Evolutionary conservation across 2,329 filamentous ascomycete species (phyloP), one percentile per base, ranked within the genome.

Genomic region (Botrytis elliptica): DNA sequence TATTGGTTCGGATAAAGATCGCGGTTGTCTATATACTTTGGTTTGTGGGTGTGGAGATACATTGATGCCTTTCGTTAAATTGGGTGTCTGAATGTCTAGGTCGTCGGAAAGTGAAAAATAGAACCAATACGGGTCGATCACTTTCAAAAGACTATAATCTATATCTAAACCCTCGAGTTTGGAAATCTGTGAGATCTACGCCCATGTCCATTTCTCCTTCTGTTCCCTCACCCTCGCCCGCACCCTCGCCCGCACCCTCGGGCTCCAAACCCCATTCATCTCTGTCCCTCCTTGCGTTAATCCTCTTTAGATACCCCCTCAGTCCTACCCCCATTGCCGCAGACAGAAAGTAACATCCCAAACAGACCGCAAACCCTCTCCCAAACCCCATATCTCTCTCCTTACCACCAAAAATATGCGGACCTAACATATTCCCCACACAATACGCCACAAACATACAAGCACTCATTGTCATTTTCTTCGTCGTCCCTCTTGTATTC

Each of bases 381-480:
- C 75, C 76, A 73, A 80, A 79, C 4, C 52, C 18, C 12, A 60
- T 46, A 4, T 71, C 66, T 29, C n/a, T 57, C 60, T 78, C 76
- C 6, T 70, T 69, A 4, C 73, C 33, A 18, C 72, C 75, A 72
- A 78, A 78, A 7, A 76, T 70, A 42, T 78, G 77, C 33, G 78
- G 77, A 0, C 77, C 72, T 20, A 38, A 46, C 72, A 81, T 80
- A 49, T 81, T 81, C 2, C 79, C 80, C 3, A 77, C 75, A 63
- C 79, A 77, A 36, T 74, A 77, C 3, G 76, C 75, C 9, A 77
- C 59, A 46, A 77, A 77, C 33, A 77, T 64, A 22, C 74, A 63
- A 8, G 79, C 79, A 10, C 76, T 79, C 22, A 79, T 76, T 8
- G 80, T 80, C 76, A 80, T 80, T 70, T 81, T 81, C 72, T 81